These are phyloP conservation scores for Paramecium primaurelia DNA, from an alignment of 73 alveolate species.

Conservation along the genomic window DNA sequence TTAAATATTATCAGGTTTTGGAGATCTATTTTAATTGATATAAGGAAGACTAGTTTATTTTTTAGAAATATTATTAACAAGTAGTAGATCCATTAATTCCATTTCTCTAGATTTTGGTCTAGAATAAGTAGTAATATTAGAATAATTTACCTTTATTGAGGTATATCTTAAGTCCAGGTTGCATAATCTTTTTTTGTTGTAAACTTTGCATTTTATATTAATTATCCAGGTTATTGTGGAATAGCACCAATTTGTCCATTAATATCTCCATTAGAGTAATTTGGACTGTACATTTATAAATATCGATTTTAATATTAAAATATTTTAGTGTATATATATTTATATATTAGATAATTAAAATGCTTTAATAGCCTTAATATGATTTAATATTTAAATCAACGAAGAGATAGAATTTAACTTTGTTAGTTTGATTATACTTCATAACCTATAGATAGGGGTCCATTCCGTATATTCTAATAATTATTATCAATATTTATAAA, in stretches of 20 bases:
- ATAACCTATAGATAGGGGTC: neutral
- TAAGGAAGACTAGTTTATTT: neutral
- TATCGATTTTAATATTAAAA: neutral
- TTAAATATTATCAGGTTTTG: neutral
- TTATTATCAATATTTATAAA: neutral
- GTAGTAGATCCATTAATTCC: neutral
- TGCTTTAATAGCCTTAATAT: neutral
- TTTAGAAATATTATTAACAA: neutral
- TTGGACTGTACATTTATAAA: neutral
- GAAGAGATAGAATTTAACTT: neutral
- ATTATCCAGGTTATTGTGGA: neutral
- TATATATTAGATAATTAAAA: neutral
- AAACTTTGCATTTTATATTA: neutral
- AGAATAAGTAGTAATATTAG: neutral
- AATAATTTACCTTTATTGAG: neutral
- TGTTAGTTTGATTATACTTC: neutral
- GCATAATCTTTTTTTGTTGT: neutral
- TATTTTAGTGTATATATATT: too few relatives aligned
- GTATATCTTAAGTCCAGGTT: neutral
- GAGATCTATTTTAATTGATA: neutral
- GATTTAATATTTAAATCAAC: neutral
- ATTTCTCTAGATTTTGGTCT: conserved; percentile 1
- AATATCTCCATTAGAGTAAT: neutral
- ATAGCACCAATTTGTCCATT: neutral
- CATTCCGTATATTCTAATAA: neutral